These are phyloP conservation scores for Chytriomyces sp. DNA, from an alignment of 192 early-diverging fungal genomes.

Conservation along the genomic window DNA sequence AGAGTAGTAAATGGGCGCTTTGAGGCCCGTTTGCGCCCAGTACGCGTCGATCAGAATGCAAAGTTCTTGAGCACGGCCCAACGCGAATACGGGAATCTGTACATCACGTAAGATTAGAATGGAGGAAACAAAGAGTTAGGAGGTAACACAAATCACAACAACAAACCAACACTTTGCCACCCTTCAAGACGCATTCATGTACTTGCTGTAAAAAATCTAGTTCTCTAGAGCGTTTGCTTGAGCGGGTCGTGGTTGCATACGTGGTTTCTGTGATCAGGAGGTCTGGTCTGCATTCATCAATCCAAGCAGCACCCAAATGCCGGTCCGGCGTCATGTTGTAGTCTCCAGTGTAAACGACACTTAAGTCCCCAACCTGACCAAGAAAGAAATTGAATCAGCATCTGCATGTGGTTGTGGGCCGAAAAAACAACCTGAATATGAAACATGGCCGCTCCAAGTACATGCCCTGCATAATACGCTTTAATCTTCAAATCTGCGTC, in stretches of 20 bases:
- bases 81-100: slow-evolving; percentile 92
- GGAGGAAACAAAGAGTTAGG: not conserved
- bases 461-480: slow-evolving; percentile 96
- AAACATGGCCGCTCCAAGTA: slow-evolving; percentile 98
- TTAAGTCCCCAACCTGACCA: slow-evolving; percentile 61
- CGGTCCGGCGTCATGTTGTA: slow-evolving; percentile 99
- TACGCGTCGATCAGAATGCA: slow-evolving; percentile 94
- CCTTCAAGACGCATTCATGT: slow-evolving; percentile 74
- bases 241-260: slow-evolving; percentile 94
- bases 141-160: not conserved
- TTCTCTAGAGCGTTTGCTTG: slow-evolving; percentile 90
- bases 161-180: slow-evolving; percentile 57
- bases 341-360: slow-evolving; percentile 94
- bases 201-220: slow-evolving; percentile 91
- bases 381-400: slow-evolving; percentile 69
- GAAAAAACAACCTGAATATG: slow-evolving; percentile 62
- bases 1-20: slow-evolving; percentile 93
- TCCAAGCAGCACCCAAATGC: slow-evolving; percentile 95
- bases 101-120: not conserved
- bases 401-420: slow-evolving; percentile 1
- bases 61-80: slow-evolving; percentile 96
- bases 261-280: slow-evolving; percentile 96
- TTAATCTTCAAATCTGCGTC: slow-evolving; percentile 92
- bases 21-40: slow-evolving; percentile 92
- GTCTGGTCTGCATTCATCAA: slow-evolving; percentile 88